These are phyloP conservation scores for Brettanomyces naardenensis DNA, from an alignment of 805 yeast genomes.

Conservation along the genomic window DNA sequence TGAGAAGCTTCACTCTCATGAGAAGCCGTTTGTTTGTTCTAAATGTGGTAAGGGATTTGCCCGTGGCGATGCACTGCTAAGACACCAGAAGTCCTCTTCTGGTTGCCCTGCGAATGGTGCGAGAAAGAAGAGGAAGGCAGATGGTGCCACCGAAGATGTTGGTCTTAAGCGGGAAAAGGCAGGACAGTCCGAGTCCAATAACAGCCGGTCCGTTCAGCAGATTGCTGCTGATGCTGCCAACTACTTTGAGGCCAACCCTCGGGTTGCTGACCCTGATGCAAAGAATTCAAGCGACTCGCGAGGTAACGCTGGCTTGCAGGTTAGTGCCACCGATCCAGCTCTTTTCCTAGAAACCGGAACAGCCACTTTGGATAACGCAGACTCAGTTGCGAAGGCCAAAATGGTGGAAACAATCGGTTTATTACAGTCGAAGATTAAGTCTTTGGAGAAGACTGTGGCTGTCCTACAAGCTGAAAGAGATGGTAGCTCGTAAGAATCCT, in stretches of 20 bases:
- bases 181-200: neutral
- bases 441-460: slow-evolving; percentile 13
- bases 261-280: neutral
- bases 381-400: slow-evolving; percentile 7
- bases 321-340: slow-evolving; percentile 3
- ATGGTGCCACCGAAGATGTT: no score
- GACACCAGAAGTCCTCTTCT: slow-evolving; percentile 46
- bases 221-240: slow-evolving; percentile 3
- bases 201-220: slow-evolving; percentile 10
- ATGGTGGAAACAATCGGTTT: slow-evolving; percentile 13
- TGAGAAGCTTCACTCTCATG: slow-evolving; percentile 68
- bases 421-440: slow-evolving; percentile 14
- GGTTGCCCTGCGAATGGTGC: slow-evolving; percentile 17
- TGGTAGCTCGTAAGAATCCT: no score
- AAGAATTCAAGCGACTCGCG: neutral
- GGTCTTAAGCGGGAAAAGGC: neutral
- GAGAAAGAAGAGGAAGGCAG: neutral
- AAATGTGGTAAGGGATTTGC: slow-evolving; percentile 62
- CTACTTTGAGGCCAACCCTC: neutral
- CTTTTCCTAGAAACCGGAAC: slow-evolving; percentile 4
- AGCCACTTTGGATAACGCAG: slow-evolving; percentile 4
- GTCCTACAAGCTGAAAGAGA: slow-evolving; percentile 8
- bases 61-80: slow-evolving; percentile 64
- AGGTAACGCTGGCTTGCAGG: neutral
- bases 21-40: slow-evolving; percentile 55